phyloP scores from a whole-genome alignment of 2,329 filamentous ascomycete genomes.

The Fonsecaea erecta region DNA sequence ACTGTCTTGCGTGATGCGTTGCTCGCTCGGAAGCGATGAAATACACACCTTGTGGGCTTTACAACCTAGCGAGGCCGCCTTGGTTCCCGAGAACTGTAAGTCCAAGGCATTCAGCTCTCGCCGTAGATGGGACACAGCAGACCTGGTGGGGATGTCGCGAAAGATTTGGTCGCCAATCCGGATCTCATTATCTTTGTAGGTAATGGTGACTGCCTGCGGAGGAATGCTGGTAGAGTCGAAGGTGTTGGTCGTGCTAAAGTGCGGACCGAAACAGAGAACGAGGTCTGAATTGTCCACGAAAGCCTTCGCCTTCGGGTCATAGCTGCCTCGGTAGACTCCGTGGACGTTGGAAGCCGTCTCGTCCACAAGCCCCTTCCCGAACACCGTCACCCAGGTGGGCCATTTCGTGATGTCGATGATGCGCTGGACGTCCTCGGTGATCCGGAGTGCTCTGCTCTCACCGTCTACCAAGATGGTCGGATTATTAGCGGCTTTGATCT shows the following conservation, averaged over 20 bases:
- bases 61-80: neutral
- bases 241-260: slow-evolving; percentile 54
- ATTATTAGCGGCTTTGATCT: slow-evolving; percentile 51
- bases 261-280: slow-evolving; percentile 53
- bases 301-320: slow-evolving; percentile 41
- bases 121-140: neutral
- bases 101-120: neutral
- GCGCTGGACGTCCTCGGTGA: slow-evolving; percentile 47
- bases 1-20: slow-evolving; percentile 14
- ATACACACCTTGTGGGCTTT: neutral
- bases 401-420: slow-evolving; percentile 51
- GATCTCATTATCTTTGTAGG: slow-evolving; percentile 44
- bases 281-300: slow-evolving; percentile 52
- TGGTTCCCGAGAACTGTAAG: neutral
- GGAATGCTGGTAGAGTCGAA: slow-evolving; percentile 47
- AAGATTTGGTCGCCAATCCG: slow-evolving; percentile 40
- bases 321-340: slow-evolving; percentile 54
- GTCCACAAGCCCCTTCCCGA: slow-evolving; percentile 57
- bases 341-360: slow-evolving; percentile 54
- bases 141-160: slow-evolving; percentile 36
- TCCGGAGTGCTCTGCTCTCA: slow-evolving; percentile 48
- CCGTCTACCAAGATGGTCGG: slow-evolving; percentile 60
- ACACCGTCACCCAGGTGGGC: slow-evolving; percentile 54
- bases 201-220: slow-evolving; percentile 41
- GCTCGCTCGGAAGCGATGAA: neutral